A percentile compares a stretch with the other conserved stretches of the same genome.
Conservation (phyloP, 116 monocot species). For the Zostera marina region DNA sequence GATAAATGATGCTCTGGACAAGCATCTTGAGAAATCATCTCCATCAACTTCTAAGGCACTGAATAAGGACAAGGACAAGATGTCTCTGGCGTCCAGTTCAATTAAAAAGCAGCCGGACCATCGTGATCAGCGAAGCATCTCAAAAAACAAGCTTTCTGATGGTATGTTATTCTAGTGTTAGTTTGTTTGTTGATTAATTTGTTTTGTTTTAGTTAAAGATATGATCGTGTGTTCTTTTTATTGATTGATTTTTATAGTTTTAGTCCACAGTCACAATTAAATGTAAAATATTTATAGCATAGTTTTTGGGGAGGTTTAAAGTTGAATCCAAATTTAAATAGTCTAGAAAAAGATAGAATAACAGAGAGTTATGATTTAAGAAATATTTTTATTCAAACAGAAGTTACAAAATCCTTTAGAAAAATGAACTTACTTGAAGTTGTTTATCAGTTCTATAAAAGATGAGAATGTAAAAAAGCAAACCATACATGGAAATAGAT, state of each 20-base stretch:
- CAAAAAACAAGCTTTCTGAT: conserved; percentile 22
- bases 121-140: conserved; percentile 6
- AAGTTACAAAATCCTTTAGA: too few species aligned
- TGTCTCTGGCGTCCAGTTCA: conserved; percentile 13
- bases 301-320: too few species aligned
- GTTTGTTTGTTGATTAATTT: not conserved
- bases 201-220: not conserved
- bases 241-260: not conserved
- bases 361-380: too few species aligned
- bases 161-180: not conserved
- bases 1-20: conserved; percentile 54
- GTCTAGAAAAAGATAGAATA: too few species aligned
- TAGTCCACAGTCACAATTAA: not conserved
- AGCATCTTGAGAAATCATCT: conserved; percentile 45
- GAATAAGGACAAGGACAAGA: conserved; percentile 23
- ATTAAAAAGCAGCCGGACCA: conserved; percentile 21
- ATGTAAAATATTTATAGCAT: too few species aligned
- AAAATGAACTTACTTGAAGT: too few species aligned
- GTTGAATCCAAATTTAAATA: too few species aligned
- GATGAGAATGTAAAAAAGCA: too few species aligned
- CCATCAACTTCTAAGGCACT: conserved; percentile 23
- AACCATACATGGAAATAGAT: too few species aligned
- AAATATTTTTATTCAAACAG: too few species aligned
- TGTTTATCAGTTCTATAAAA: too few species aligned
- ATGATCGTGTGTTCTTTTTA: not conserved